A percentile compares a stretch with the other conserved stretches of the same genome.
phyloP scores from a whole-genome alignment of 2,329 filamentous ascomycete genomes.

The Trichoderma koningiopsis region DNA sequence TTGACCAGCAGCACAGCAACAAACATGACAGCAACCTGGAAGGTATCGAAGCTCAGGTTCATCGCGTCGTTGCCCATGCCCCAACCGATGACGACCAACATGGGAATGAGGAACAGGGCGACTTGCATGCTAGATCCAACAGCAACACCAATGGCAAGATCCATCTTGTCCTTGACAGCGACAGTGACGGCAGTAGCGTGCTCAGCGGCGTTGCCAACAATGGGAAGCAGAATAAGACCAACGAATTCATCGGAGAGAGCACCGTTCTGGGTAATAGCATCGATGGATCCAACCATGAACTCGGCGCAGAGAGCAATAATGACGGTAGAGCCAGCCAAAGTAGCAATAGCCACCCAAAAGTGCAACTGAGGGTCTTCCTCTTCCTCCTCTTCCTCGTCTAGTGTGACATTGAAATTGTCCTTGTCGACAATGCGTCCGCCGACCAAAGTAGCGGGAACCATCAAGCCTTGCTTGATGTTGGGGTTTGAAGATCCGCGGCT shows the following conservation, averaged over 20 bases:
- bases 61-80: constrained; percentile 70
- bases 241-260: constrained; percentile 72
- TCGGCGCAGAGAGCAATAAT: constrained; percentile 81
- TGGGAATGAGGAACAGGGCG: constrained; percentile 74
- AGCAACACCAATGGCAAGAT: constrained; percentile 77
- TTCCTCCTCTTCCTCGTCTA: constrained; percentile 56
- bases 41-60: constrained; percentile 83
- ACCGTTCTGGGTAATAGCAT: constrained; percentile 62
- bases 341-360: constrained; percentile 69
- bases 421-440: constrained; percentile 38
- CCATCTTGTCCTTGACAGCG: constrained; percentile 83
- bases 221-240: constrained; percentile 77
- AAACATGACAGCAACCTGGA: constrained; percentile 85
- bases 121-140: constrained; percentile 82
- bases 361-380: constrained; percentile 74
- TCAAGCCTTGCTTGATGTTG: constrained; percentile 45
- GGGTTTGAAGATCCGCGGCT: constrained; percentile 31
- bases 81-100: constrained; percentile 79
- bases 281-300: constrained; percentile 75
- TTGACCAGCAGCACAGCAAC: constrained; percentile 83
- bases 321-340: constrained; percentile 72
- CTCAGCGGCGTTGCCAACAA: constrained; percentile 82
- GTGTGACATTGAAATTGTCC: constrained; percentile 45
- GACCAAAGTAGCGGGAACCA: constrained; percentile 45
- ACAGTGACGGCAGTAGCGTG: constrained; percentile 81